Evolutionary conservation across 352 stramenopile species (phyloP).

Genomic region (Globisporangium acanthophoron): DNA sequence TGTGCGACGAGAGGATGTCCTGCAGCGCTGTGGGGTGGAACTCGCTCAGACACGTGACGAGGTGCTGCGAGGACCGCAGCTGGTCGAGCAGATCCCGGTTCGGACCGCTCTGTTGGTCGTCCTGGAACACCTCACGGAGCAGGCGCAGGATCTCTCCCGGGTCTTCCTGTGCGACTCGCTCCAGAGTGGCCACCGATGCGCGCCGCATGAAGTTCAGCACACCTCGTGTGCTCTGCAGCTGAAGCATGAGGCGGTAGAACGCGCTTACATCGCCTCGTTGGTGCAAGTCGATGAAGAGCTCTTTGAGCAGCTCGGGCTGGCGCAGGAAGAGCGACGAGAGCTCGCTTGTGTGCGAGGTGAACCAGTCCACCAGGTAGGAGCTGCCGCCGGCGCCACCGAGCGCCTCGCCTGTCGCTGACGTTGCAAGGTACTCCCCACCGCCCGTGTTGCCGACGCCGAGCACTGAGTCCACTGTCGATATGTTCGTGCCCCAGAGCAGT

Average conservation of each 20-base stretch:
- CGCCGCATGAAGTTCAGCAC: constrained; percentile 58
- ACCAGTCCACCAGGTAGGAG: constrained; percentile 50
- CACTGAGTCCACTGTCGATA: constrained; percentile 2
- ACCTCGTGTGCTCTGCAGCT: constrained; percentile 47
- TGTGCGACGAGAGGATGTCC: constrained; percentile 55
- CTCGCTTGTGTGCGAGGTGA: constrained; percentile 44
- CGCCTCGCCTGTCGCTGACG: not conserved
- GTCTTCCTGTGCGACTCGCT: constrained; percentile 58
- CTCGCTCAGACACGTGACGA: constrained; percentile 53
- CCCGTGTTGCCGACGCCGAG: constrained; percentile 4
- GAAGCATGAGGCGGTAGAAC: constrained; percentile 64
- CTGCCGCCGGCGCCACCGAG: constrained; percentile 7
- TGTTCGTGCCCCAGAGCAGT: constrained; percentile 47
- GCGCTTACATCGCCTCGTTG: constrained; percentile 32
- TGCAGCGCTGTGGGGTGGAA: constrained; percentile 56
- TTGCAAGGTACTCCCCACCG: constrained; percentile 6
- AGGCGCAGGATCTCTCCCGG: constrained; percentile 37
- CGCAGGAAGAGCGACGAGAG: constrained; percentile 47
- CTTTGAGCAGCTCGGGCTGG: constrained; percentile 47
- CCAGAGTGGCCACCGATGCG: constrained; percentile 40
- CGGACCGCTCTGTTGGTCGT: constrained; percentile 12
- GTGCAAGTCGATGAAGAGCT: constrained; percentile 65
- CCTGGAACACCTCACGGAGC: constrained; percentile 48
- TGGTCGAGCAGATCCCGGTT: constrained; percentile 53
- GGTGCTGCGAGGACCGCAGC: constrained; percentile 42